These are phyloP conservation scores for Phytopythium aichiense DNA, from an alignment of 352 stramenopile species.

Conservation along the genomic window DNA sequence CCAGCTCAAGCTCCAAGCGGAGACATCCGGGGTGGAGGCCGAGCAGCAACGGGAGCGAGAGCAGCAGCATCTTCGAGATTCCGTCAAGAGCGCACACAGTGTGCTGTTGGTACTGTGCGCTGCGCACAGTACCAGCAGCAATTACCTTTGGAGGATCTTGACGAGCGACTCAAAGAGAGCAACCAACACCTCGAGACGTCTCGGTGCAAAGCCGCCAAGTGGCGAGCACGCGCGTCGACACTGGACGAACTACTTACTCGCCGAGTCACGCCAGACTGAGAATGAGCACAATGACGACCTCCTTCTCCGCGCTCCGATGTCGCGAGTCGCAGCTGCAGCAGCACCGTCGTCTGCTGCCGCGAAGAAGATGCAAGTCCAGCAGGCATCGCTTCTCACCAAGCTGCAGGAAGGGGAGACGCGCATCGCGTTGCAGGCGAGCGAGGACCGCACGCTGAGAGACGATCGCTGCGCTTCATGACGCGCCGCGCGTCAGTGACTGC, in stretches of 20 bases:
- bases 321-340: constrained; percentile 13
- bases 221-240: not conserved
- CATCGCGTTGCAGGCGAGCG: too few relatives aligned
- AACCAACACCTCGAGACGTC: constrained; percentile 2
- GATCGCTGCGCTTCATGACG: too few relatives aligned
- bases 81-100: not conserved
- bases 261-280: not conserved
- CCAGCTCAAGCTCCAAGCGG: constrained; percentile 2
- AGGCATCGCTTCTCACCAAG: not conserved
- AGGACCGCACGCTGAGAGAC: too few relatives aligned
- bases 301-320: constrained; percentile 6
- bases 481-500: not conserved
- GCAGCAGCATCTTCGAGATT: not conserved
- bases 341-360: constrained; percentile 1
- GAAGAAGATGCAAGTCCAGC: constrained; percentile 14
- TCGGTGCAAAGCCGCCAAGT: not conserved
- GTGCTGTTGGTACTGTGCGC: too few relatives aligned
- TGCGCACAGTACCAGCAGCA: not conserved
- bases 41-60: not conserved
- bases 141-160: not conserved
- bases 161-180: constrained; percentile 17
- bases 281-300: constrained; percentile 2
- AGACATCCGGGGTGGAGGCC: not conserved
- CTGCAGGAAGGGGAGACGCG: not conserved
- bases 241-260: constrained; percentile 8